Percentiles rank a stretch among this genome's conserved stretches.
Evolutionary conservation across 106 monocot species (phyloP).

Genomic region (Dendrobium officinale): DNA sequence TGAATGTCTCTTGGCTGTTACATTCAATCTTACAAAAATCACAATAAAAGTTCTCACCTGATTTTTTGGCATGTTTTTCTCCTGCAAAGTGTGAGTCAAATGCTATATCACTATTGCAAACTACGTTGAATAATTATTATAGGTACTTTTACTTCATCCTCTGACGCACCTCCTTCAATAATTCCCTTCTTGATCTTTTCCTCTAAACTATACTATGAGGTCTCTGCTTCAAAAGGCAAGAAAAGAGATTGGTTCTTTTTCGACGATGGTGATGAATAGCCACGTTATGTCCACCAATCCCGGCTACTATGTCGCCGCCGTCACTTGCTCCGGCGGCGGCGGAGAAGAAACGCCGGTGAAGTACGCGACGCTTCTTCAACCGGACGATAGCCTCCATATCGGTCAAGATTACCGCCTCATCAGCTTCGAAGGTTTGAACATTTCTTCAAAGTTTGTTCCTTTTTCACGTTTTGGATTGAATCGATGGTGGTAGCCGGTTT

Average conservation of each 20-base stretch:
- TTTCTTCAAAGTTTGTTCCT: background rate
- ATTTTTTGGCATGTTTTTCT: constrained; percentile 15
- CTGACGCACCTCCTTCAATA: background rate
- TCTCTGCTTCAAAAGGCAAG: constrained; percentile 10
- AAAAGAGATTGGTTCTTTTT: no score
- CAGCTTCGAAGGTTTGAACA: background rate
- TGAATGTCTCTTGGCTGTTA: constrained; percentile 21
- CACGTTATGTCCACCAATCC: constrained; percentile 34
- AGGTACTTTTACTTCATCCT: no score
- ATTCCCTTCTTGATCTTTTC: no score
- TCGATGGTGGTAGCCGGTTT: background rate
- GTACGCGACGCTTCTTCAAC: constrained; percentile 51
- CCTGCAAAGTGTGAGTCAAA: constrained; percentile 31
- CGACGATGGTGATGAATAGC: background rate
- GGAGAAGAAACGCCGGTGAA: constrained; percentile 16
- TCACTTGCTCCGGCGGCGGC: constrained; percentile 4
- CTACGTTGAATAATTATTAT: background rate
- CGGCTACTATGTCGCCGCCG: constrained; percentile 40
- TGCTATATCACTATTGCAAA: constrained; percentile 36
- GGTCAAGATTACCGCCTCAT: constrained; percentile 24
- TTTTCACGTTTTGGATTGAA: background rate
- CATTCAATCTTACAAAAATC: constrained; percentile 33
- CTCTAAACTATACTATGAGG: no score
- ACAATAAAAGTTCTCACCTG: background rate
- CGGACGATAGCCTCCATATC: constrained; percentile 45